Evolutionary conservation across 108 stramenopile genomes (phyloP), one percentile per base, ranked within the genome.

Genomic region (Cyclotella choctawhatcheeana): DNA sequence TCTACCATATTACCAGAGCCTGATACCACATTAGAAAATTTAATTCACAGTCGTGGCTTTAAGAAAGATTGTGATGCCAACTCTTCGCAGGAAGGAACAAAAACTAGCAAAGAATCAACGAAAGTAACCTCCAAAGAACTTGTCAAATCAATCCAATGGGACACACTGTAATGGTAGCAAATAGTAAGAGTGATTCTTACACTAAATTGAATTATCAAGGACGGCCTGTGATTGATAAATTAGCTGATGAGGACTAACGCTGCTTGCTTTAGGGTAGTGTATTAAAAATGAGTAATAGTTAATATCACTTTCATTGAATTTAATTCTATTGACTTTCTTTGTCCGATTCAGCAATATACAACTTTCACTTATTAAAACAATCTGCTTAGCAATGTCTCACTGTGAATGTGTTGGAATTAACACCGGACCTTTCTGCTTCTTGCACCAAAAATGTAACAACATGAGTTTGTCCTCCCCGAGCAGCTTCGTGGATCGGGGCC

Each of bases 141-240:
- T n/a, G 74, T 84, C 6, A 58, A 63, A 51, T 90, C 92, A 12
- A 82, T 22, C 94, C 94, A 21, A 26, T 89, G 34, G 94, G 90
- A 5, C 94, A 95, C 68, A 89, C 91, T 47, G 90, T 95, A 65
- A 92, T 95, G 81, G 88, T 92, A 1, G 94, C 94, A 0, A 89
- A 92, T 69, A 86, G 86, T 1, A 86, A 91, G 45, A 79, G 64
- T 53, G 81, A 79, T 22, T 25, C 80, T 13, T 82, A 82, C 63
- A 77, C 90, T n/a, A 68, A 75, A 47, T 53, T 92, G 54, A 88
- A 92, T 73, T 86, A 74, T 48, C 84, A 84, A 22, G 94, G 94
- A 33, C 71, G 89, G 44, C 91, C 94, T 0, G 82, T 95, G 4
- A 89, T 95, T 67, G 88, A 95, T 69, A 69, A 78, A 29, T 67